These are phyloP conservation scores for Combretum micranthum DNA, from an alignment of 345 rosid species.

Conservation along the genomic window DNA sequence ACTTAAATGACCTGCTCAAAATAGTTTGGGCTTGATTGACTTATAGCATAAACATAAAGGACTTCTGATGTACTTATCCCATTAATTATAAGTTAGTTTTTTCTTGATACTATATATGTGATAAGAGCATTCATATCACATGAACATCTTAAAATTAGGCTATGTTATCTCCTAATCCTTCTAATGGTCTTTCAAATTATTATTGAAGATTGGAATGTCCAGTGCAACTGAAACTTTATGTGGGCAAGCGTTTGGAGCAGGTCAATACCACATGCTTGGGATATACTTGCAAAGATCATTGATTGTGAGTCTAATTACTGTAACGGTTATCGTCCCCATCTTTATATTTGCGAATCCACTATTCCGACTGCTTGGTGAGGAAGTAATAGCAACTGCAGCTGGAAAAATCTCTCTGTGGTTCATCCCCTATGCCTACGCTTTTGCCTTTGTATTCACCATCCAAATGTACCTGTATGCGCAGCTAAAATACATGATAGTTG, in stretches of 20 bases:
- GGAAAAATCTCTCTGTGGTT: conserved; percentile 6
- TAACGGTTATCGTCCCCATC: conserved; percentile 1
- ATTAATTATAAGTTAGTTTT: too few relatives aligned
- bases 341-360: neutral
- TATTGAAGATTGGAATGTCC: conserved; percentile 29
- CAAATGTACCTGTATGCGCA: conserved; percentile 39
- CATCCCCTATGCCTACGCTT: conserved; percentile 3
- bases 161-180: neutral
- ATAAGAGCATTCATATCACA: too few relatives aligned
- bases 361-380: conserved; percentile 1
- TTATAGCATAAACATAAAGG: too few relatives aligned
- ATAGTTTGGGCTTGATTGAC: too few relatives aligned
- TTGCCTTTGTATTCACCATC: neutral
- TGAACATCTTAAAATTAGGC: neutral
- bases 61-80: too few relatives aligned
- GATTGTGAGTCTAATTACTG: conserved; percentile 3
- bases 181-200: neutral
- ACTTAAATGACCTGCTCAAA: too few relatives aligned
- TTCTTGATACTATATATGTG: too few relatives aligned
- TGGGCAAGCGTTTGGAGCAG: conserved; percentile 34
- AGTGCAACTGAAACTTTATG: conserved; percentile 38
- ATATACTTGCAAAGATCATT: conserved; percentile 28
- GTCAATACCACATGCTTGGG: conserved; percentile 26
- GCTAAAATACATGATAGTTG: conserved; percentile 21
- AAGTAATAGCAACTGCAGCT: neutral